Percentiles rank a stretch among this genome's conserved stretches.
Evolutionary conservation across 192 early-diverging fungal species (phyloP).

Genomic region (Gamsiella multidivaricata): DNA sequence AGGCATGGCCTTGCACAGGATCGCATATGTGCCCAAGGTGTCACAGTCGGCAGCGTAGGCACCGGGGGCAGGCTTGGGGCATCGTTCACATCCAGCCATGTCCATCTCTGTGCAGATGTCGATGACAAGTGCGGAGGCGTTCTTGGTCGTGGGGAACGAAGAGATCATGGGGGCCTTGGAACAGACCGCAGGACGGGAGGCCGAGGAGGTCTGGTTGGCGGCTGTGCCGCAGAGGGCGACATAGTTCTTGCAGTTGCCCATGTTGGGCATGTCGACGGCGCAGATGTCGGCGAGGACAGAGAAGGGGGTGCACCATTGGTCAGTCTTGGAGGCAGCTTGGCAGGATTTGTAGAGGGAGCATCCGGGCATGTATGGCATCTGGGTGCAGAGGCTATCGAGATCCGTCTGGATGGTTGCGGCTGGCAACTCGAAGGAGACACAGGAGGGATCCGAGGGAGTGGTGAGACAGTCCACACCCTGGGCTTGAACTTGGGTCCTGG

Average conservation of each 20-base stretch:
- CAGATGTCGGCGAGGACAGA: slow-evolving; percentile 61
- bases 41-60: slow-evolving; percentile 65
- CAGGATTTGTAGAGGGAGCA: slow-evolving; percentile 55
- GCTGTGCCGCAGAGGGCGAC: slow-evolving; percentile 45
- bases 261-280: slow-evolving; percentile 62
- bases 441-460: slow-evolving; percentile 44
- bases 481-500: slow-evolving; percentile 1
- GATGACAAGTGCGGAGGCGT: slow-evolving; percentile 58
- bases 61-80: slow-evolving; percentile 53
- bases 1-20: slow-evolving; percentile 72
- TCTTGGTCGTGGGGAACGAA: slow-evolving; percentile 58
- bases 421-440: slow-evolving; percentile 41
- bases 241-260: slow-evolving; percentile 54
- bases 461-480: slow-evolving; percentile 27
- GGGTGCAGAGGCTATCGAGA: slow-evolving; percentile 53
- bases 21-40: slow-evolving; percentile 63
- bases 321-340: slow-evolving; percentile 36
- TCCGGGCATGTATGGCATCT: slow-evolving; percentile 64
- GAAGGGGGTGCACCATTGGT: slow-evolving; percentile 62
- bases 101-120: slow-evolving; percentile 53
- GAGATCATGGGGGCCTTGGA: slow-evolving; percentile 48
- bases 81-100: slow-evolving; percentile 48
- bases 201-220: slow-evolving; percentile 15
- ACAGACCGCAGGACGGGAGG: slow-evolving; percentile 40
- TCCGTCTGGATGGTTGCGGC: slow-evolving; percentile 35